A percentile compares a stretch with the other conserved stretches of the same genome.
Evolutionary conservation across 106 monocot species (phyloP).

Genomic region (Amphibolis antarctica): DNA sequence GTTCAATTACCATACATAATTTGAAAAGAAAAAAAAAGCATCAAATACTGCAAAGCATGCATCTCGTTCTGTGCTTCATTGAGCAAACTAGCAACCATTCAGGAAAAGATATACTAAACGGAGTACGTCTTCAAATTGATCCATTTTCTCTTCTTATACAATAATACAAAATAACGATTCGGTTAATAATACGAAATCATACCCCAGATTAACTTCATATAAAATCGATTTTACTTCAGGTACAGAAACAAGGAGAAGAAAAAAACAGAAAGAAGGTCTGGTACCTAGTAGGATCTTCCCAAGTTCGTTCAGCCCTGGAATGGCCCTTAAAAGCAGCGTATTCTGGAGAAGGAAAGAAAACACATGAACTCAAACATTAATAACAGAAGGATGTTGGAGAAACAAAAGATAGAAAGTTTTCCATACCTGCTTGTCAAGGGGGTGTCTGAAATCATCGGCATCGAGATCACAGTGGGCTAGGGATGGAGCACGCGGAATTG

Average conservation of each 20-base stretch:
- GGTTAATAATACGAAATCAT: no score
- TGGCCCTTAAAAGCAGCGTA: slow-evolving; percentile 63
- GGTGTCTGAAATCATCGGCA: slow-evolving; percentile 96
- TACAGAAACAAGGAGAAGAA: neutral
- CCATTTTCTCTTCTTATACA: no score
- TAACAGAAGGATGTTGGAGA: neutral
- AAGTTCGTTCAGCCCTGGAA: slow-evolving; percentile 76
- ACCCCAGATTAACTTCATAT: no score
- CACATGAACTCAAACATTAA: neutral
- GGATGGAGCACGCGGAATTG: slow-evolving; percentile 1
- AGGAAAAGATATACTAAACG: no score
- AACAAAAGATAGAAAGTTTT: neutral
- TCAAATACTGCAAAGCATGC: neutral
- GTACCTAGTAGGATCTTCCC: slow-evolving; percentile 83
- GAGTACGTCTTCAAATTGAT: no score
- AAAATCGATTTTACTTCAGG: no score
- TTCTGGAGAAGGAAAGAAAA: slow-evolving; percentile 42
- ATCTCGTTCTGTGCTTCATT: neutral
- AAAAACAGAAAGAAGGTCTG: neutral
- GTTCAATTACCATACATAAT: no score
- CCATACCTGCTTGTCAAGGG: slow-evolving; percentile 80
- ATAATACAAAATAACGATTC: no score
- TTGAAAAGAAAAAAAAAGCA: neutral
- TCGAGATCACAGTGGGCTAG: slow-evolving; percentile 54
- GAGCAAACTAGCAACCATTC: no score